Evolutionary conservation across 1,284 basidiomycete species (phyloP).

Genomic region (Cryptococcus depauperatus): DNA sequence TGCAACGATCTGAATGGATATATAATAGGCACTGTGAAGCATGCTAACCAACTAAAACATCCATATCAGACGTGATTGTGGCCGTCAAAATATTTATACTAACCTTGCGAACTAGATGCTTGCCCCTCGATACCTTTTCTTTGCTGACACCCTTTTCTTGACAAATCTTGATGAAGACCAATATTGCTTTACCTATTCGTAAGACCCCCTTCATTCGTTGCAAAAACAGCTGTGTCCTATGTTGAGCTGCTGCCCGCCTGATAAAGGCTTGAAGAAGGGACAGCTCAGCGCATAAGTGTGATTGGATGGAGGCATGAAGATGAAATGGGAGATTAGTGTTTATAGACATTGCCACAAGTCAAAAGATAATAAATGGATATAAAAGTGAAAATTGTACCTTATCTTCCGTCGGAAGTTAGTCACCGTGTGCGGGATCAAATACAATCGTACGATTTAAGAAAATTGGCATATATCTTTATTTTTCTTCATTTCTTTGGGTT

Average conservation of each 20-base stretch:
- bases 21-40: conserved; percentile 37
- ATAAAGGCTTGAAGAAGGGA: conserved; percentile 17
- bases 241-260: conserved; percentile 20
- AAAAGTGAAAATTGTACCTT: too few species aligned
- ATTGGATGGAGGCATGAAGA: conserved; percentile 15
- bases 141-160: conserved; percentile 1
- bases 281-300: conserved; percentile 24
- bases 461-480: too few species aligned
- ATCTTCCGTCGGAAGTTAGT: too few species aligned
- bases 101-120: conserved; percentile 5
- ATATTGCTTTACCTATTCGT: conserved; percentile 10
- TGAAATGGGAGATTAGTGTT: too few species aligned
- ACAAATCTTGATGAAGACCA: conserved; percentile 1
- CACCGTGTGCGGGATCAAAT: too few species aligned
- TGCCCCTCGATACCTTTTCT: conserved; percentile 1
- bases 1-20: conserved; percentile 44
- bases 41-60: conserved; percentile 7
- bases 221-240: conserved; percentile 26
- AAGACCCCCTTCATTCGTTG: conserved; percentile 15
- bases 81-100: not conserved
- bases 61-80: too few species aligned
- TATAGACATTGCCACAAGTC: too few species aligned
- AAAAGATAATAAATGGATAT: too few species aligned
- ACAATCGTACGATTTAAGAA: too few species aligned
- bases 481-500: too few species aligned